These are phyloP conservation scores for Termitomyces sp. DNA, from an alignment of 768 basidiomycete species.

Conservation along the genomic window DNA sequence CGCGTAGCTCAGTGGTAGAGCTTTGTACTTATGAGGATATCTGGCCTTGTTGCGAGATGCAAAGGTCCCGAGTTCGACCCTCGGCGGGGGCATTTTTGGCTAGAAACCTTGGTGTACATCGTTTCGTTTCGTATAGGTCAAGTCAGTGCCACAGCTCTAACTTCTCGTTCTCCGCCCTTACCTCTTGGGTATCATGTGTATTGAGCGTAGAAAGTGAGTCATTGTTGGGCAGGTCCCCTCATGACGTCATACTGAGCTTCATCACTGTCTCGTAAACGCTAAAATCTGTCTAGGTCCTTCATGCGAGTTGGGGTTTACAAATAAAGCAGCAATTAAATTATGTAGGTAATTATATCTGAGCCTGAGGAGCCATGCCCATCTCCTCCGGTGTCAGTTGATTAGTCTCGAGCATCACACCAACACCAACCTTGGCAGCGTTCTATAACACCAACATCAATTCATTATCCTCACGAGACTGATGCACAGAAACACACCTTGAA, in stretches of 20 bases:
- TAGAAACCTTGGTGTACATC: too few relatives aligned
- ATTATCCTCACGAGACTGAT: constrained; percentile 1
- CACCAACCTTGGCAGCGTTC: constrained; percentile 93
- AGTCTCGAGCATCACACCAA: constrained; percentile 97
- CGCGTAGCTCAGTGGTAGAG: constrained; percentile 59
- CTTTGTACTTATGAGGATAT: constrained; percentile 58
- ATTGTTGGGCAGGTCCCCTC: too few relatives aligned
- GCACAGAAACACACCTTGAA: constrained; percentile 66
- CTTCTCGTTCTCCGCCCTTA: too few relatives aligned
- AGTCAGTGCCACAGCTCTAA: too few relatives aligned
- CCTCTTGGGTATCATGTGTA: too few relatives aligned
- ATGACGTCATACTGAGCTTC: neutral
- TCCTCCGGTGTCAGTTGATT: constrained; percentile 78
- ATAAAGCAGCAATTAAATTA: constrained; percentile 16
- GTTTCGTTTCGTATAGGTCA: too few relatives aligned
- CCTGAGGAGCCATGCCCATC: constrained; percentile 61
- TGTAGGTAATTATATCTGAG: constrained; percentile 38
- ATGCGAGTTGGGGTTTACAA: neutral
- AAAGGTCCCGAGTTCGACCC: constrained; percentile 58
- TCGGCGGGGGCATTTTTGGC: constrained; percentile 47
- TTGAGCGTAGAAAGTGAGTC: too few relatives aligned
- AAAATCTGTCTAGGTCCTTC: neutral
- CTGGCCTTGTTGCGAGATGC: constrained; percentile 34
- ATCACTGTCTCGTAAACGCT: too few relatives aligned
- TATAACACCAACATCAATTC: constrained; percentile 25